phyloP scores from a whole-genome alignment of 2,329 filamentous ascomycete species.

The Fusarium tanahbumbuense region DNA sequence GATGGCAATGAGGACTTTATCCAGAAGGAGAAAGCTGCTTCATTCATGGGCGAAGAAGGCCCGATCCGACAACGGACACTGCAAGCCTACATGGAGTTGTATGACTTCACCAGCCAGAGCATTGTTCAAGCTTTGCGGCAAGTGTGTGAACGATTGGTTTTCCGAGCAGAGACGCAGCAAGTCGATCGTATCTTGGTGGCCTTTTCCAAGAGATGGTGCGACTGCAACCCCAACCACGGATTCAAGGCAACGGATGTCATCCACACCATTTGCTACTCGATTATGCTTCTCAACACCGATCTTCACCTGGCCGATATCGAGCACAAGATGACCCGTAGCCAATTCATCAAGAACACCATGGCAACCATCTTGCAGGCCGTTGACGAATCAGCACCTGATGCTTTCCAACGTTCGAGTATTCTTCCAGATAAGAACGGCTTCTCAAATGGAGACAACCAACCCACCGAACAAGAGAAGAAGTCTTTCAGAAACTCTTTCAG shows the following conservation, averaged over 20 bases:
- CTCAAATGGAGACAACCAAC: slow-evolving; percentile 50
- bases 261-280: slow-evolving; percentile 96
- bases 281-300: slow-evolving; percentile 95
- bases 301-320: slow-evolving; percentile 95
- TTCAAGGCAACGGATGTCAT: slow-evolving; percentile 94
- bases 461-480: slow-evolving; percentile 54
- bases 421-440: slow-evolving; percentile 58
- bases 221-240: slow-evolving; percentile 91
- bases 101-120: slow-evolving; percentile 85
- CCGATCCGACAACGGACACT: slow-evolving; percentile 68
- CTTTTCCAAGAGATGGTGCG: slow-evolving; percentile 90
- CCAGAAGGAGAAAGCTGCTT: slow-evolving; percentile 80
- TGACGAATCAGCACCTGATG: slow-evolving; percentile 75
- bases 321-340: slow-evolving; percentile 92
- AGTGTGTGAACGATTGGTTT: slow-evolving; percentile 82
- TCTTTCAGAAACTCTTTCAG: slow-evolving; percentile 63
- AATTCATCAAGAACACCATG: slow-evolving; percentile 97
- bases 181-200: slow-evolving; percentile 93
- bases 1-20: slow-evolving; percentile 87
- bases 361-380: slow-evolving; percentile 85
- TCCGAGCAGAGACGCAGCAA: slow-evolving; percentile 95
- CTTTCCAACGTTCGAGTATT: slow-evolving; percentile 70
- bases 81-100: slow-evolving; percentile 89
- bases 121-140: slow-evolving; percentile 82
- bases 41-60: slow-evolving; percentile 86